phyloP scores from a whole-genome alignment of 164 flowering plant genomes.

The Akebia trifoliata region DNA sequence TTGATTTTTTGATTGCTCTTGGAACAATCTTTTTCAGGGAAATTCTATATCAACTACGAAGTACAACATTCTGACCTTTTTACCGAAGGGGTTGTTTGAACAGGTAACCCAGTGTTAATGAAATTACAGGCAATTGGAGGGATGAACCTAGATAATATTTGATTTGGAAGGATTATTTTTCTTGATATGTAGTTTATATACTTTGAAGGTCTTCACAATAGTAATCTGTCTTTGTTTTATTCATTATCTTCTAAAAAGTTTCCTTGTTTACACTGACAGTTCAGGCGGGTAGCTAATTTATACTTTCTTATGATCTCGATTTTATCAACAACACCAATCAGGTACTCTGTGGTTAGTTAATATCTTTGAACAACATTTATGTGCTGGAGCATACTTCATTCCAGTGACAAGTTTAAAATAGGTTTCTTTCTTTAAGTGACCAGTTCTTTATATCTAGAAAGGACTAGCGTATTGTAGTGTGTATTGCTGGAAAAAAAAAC shows the following conservation, averaged over 20 bases:
- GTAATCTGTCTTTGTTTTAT: not conserved
- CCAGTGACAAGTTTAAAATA: too few species aligned
- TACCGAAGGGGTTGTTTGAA: constrained; percentile 95
- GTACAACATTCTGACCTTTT: constrained; percentile 77
- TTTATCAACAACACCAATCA: constrained; percentile 84
- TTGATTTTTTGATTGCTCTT: too few species aligned
- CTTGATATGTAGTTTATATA: not conserved
- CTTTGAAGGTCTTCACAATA: too few species aligned
- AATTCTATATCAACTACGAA: constrained; percentile 94
- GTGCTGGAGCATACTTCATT: too few species aligned
- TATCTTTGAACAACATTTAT: not conserved
- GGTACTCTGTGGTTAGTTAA: too few species aligned
- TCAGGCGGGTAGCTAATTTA: constrained; percentile 94
- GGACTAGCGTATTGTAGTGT: not conserved
- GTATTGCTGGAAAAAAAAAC: not conserved
- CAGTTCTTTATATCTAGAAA: not conserved
- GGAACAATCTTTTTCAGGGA: too few species aligned
- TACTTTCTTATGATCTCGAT: constrained; percentile 95
- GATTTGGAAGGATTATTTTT: not conserved
- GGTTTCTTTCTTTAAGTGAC: not conserved
- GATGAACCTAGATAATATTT: not conserved
- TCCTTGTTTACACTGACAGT: constrained; percentile 53
- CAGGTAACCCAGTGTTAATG: constrained; percentile 53
- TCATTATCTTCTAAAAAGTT: constrained; percentile 14
- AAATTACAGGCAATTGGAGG: not conserved